Evolutionary conservation across 768 basidiomycete species (phyloP), one percentile per base, ranked within the genome.

Genomic region (Pulveroboletus sp.): DNA sequence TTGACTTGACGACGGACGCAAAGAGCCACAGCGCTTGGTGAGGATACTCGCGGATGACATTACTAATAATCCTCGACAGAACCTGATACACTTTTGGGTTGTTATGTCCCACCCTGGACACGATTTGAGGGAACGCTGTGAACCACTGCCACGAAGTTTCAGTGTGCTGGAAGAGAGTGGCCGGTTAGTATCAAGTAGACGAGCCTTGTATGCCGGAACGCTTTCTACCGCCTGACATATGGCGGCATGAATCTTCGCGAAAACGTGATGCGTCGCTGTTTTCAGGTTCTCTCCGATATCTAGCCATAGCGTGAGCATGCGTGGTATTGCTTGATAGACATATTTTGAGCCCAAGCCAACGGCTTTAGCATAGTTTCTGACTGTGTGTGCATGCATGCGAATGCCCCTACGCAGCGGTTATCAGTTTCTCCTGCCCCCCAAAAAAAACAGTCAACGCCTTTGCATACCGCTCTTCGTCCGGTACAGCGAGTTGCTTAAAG

Each of bases 61-160:
- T 71, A 14, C 73, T 67, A 47, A 98, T 92, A 31, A 98, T 77
- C 41, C 64, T 69, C 3, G 78, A 73, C 18, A 99, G 70, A 4
- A 82, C 67, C 0, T 63, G 67, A 61, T 79, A 84, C 4, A 92
- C 84, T 1, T 73, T 73, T 10, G 67, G 55, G 58, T 89, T 85
- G 5, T 66, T 69, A 56, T 96, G 90, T 11, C 86, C 87, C 30
- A 99, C 85, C 8, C 96, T 82, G 13, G 95, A 98, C 13, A 94
- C 92, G 46, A 98, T 90, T 73, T 98, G 96, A 4, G 94, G 93
- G 55, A 97, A 94, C 1, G 93, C 94, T 0, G 89, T 93, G 57
- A 83, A 88, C 93, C 95, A 98, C 93, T 98, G 41, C 14, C 45
- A 40, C 21, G 5, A 44, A 54, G 26, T 5, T 38, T 64, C 39